Conservation (phyloP, 2,329 filamentous ascomycete species). For the Claviceps cyperi region DNA sequence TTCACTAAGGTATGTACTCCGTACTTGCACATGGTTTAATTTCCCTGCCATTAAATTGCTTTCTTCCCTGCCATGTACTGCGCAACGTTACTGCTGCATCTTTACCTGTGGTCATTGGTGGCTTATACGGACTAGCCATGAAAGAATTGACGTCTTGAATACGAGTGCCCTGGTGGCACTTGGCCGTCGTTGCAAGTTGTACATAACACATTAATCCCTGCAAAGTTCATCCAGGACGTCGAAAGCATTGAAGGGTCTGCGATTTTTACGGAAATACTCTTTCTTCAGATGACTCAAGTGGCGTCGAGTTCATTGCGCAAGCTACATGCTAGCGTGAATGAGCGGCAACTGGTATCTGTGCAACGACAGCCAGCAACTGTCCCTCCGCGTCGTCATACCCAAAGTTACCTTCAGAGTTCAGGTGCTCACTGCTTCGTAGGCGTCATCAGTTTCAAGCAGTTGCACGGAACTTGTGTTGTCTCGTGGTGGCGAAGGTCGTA, state of each 20-base stretch:
- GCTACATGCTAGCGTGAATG: background rate
- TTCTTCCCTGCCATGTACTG: background rate
- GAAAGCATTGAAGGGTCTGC: background rate
- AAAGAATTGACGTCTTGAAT: background rate
- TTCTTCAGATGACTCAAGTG: background rate
- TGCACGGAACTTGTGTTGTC: no score
- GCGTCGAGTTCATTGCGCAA: background rate
- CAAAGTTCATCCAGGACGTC: background rate
- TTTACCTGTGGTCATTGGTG: background rate
- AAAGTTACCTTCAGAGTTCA: background rate
- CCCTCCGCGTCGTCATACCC: background rate
- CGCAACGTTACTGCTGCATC: background rate
- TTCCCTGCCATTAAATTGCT: no score
- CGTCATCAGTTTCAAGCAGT: no score
- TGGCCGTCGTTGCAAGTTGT: background rate
- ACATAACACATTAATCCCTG: background rate
- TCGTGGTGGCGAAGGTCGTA: no score
- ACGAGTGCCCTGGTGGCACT: background rate
- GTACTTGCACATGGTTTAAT: no score
- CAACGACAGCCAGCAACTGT: background rate
- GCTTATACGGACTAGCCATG: background rate
- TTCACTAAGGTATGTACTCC: no score
- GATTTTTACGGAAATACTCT: background rate
- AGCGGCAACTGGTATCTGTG: background rate
- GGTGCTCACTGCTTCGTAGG: background rate